phyloP scores from a whole-genome alignment of 352 stramenopile genomes.

The Blastocystis sp. region DNA sequence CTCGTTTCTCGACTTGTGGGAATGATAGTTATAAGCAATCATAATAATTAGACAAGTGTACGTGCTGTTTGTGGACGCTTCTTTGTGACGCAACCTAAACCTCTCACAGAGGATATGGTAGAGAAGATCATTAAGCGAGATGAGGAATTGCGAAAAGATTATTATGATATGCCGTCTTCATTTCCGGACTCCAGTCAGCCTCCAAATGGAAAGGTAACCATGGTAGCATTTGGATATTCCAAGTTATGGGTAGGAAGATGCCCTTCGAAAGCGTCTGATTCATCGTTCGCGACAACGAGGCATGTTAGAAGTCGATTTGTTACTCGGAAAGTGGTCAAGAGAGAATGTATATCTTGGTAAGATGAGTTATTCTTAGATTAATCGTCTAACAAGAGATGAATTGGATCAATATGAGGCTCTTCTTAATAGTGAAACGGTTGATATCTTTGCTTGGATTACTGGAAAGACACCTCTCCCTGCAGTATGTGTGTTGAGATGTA shows the following conservation, averaged over 20 bases:
- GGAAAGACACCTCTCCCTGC: constrained; percentile 40
- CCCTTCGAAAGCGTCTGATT: constrained; percentile 52
- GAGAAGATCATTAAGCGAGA: constrained; percentile 57
- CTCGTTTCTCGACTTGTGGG: too few relatives aligned
- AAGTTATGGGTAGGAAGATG: constrained; percentile 17
- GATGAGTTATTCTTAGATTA: background rate
- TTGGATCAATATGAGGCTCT: constrained; percentile 57
- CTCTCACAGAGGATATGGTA: constrained; percentile 48
- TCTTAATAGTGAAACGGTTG: constrained; percentile 56
- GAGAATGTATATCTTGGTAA: background rate
- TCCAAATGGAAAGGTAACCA: constrained; percentile 29
- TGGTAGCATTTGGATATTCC: background rate
- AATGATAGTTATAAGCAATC: too few relatives aligned
- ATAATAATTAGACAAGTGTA: too few relatives aligned
- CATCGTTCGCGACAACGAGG: constrained; percentile 56
- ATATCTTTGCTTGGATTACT: constrained; percentile 62
- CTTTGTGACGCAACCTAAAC: constrained; percentile 19
- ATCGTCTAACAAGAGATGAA: constrained; percentile 33
- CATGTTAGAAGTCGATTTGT: constrained; percentile 56
- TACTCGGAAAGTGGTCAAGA: constrained; percentile 55
- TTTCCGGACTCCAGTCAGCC: constrained; percentile 21
- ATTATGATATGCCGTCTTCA: constrained; percentile 24
- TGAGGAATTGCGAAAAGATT: constrained; percentile 47
- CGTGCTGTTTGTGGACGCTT: background rate
- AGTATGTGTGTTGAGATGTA: background rate